Evolutionary conservation across 495 filamentous ascomycete species (phyloP), one percentile per base, ranked within the genome.

Genomic region (Penicillium desertorum): DNA sequence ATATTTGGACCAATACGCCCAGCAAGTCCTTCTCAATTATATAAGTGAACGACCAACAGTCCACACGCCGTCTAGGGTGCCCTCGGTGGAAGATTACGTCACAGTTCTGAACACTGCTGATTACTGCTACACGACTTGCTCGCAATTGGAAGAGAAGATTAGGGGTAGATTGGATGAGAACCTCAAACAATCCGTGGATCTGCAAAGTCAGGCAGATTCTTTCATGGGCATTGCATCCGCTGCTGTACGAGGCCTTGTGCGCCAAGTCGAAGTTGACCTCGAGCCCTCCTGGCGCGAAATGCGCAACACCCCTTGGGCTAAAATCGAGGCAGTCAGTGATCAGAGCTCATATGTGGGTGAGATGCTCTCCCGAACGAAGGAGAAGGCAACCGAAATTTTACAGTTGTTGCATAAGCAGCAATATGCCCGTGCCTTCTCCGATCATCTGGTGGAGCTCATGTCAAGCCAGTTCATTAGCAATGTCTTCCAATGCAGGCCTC

Each of bases 211-310:
- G 66, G 88, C 89, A 2, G 94, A 98, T 74, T 83, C 92, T 1
- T 98, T 98, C 76, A 90, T 97, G 83, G 91, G 92, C 4, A 91
- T 98, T 50, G 93, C 92, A 3, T 92, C 88, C 64, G 89, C 92
- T 19, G 90, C 91, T 9, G 87, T 98, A 10, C 81, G 91, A 36
- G 83, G 87, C 5, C 82, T 98, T 48, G 92, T 97, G 1, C 83
- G 88, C 53, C 87, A 86, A 62, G 88, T 96, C 10, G 91, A 97
- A 62, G 56, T 87, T 7, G 86, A 88, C 23, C 85, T 90, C 60
- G 94, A 97, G 58, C 83, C 88, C 3, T 86, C 85, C 12, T 98
- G 92, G 93, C 85, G 93, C 51, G 95, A 98, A 77, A 98, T 98
- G 94, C 88, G 89, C 56, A 96, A 96, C 66, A 94, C 86, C 0